These are phyloP conservation scores for Neonectria faginata DNA, from an alignment of 2,329 filamentous ascomycete species.

Conservation along the genomic window DNA sequence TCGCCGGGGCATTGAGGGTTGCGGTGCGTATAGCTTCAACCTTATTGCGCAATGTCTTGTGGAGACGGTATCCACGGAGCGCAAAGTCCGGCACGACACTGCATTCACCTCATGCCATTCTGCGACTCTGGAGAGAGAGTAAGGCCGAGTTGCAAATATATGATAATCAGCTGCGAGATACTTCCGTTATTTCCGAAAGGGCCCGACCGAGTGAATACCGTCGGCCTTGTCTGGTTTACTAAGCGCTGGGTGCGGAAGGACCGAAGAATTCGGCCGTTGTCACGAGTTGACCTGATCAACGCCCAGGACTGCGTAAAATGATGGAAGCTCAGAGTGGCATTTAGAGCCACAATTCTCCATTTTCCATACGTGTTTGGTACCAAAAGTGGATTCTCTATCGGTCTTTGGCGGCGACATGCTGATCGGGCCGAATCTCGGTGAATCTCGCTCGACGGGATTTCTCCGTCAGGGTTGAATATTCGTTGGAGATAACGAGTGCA, in stretches of 20 bases:
- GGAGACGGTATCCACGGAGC: neutral
- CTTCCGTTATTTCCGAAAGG: neutral
- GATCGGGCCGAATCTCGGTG: constrained; percentile 35
- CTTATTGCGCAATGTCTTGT: neutral
- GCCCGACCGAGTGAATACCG: neutral
- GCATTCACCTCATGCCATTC: neutral
- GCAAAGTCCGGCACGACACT: neutral
- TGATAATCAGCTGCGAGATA: neutral
- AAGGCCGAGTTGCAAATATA: neutral
- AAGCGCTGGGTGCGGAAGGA: neutral
- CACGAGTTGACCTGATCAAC: neutral
- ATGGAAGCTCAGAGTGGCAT: neutral
- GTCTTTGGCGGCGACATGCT: constrained; percentile 16
- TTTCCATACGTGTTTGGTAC: neutral
- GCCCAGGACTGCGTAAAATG: neutral
- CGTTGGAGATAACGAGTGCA: neutral
- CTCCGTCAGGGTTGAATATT: neutral
- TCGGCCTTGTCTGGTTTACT: neutral
- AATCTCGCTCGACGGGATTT: constrained; percentile 16
- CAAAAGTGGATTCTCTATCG: constrained; percentile 20
- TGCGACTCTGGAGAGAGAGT: neutral
- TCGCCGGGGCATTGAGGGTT: neutral
- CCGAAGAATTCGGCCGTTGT: neutral
- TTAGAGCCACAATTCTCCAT: neutral
- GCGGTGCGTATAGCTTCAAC: neutral